Conservation (phyloP, 2,329 filamentous ascomycete genomes). For the Anthostomella pinea region DNA sequence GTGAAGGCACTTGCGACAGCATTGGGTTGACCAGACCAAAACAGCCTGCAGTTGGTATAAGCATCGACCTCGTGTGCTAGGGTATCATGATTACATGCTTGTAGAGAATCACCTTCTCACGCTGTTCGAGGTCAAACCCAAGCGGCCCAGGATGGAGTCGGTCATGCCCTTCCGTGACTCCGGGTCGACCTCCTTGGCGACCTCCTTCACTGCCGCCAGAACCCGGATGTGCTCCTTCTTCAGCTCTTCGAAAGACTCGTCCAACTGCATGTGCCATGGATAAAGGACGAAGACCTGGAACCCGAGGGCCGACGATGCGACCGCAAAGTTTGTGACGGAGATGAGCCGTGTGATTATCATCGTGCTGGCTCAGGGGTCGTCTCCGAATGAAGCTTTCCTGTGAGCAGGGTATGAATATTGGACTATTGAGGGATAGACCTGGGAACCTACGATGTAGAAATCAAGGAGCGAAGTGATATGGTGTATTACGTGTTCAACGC, state of each 20-base stretch:
- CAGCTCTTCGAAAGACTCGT: slow-evolving; percentile 57
- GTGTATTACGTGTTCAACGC: too few species aligned
- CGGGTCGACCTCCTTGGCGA: slow-evolving; percentile 30
- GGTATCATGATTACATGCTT: slow-evolving; percentile 20
- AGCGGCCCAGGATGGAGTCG: slow-evolving; percentile 26
- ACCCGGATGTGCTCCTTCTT: slow-evolving; percentile 55
- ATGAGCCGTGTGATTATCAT: slow-evolving; percentile 44
- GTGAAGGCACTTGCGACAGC: slow-evolving; percentile 13
- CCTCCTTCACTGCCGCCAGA: slow-evolving; percentile 34
- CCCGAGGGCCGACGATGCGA: slow-evolving; percentile 61
- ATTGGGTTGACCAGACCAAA: slow-evolving; percentile 10
- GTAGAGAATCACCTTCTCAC: slow-evolving; percentile 22
- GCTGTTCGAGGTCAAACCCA: slow-evolving; percentile 23
- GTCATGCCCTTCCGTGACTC: slow-evolving; percentile 28
- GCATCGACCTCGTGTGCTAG: slow-evolving; percentile 15
- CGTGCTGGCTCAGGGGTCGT: too few species aligned
- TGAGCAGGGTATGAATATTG: too few species aligned
- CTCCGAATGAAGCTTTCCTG: too few species aligned
- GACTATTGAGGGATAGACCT: too few species aligned
- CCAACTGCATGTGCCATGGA: slow-evolving; percentile 66
- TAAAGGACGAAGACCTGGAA: slow-evolving; percentile 71
- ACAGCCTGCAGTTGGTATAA: slow-evolving; percentile 22
- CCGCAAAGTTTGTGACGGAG: slow-evolving; percentile 63
- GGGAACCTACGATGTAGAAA: too few species aligned
- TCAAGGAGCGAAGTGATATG: too few species aligned